Conservation (phyloP, 2,329 filamentous ascomycete genomes). For the Ophiostoma tasmaniense region DNA sequence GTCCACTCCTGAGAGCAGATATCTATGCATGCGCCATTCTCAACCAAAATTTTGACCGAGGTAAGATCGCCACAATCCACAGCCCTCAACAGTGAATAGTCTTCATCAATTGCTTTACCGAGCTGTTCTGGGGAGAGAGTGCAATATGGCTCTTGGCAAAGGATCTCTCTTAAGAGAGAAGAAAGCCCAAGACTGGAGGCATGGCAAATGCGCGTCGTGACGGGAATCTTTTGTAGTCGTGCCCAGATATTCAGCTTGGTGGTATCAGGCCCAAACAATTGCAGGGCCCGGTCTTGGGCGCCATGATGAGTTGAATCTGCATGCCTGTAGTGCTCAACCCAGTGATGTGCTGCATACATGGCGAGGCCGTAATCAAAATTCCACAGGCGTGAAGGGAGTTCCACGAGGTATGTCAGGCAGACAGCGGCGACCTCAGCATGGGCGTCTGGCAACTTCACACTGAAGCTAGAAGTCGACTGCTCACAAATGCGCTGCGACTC, state of each 20-base stretch:
- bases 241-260: neutral
- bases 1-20: too few species aligned
- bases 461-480: neutral
- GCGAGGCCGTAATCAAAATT: neutral
- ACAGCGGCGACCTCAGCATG: slow-evolving; percentile 17
- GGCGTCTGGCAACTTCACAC: slow-evolving; percentile 12
- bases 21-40: neutral
- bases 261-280: neutral
- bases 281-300: neutral
- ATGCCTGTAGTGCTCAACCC: neutral
- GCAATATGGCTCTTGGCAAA: neutral
- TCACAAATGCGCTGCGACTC: neutral
- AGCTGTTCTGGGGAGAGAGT: neutral
- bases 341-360: neutral
- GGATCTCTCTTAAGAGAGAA: neutral
- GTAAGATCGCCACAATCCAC: neutral
- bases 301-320: neutral
- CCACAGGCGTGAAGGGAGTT: neutral
- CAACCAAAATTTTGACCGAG: neutral
- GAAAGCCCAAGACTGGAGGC: too few species aligned
- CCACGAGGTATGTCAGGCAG: slow-evolving; percentile 18
- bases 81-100: neutral
- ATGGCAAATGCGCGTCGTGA: too few species aligned
- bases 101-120: neutral
- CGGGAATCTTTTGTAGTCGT: neutral